A percentile compares a stretch with the other conserved stretches of the same genome.
Conservation (phyloP, 2,329 filamentous ascomycete genomes). For the Sphaerulina musiva region DNA sequence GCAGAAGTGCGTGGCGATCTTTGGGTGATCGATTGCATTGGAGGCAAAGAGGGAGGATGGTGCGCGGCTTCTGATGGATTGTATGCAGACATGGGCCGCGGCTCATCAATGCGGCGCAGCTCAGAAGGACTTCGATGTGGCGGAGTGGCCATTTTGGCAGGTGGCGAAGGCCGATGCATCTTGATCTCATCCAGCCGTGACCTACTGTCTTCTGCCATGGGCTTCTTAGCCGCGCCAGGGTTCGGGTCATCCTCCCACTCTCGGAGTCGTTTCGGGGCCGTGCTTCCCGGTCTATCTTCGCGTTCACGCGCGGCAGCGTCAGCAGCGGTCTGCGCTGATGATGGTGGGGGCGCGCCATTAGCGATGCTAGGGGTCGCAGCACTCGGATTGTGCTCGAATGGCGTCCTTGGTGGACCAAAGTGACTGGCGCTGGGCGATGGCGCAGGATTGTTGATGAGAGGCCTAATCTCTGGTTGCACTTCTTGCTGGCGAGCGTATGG, state of each 20-base stretch:
- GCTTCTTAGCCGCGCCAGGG: constrained; percentile 61
- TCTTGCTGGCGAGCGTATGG: constrained; percentile 54
- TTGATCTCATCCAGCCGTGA: constrained; percentile 79
- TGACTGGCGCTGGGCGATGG: constrained; percentile 75
- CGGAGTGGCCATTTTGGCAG: constrained; percentile 50
- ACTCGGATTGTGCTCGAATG: constrained; percentile 70
- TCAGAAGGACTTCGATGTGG: constrained; percentile 75
- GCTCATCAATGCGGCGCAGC: constrained; percentile 53
- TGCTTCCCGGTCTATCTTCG: constrained; percentile 72
- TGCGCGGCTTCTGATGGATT: constrained; percentile 91
- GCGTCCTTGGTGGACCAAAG: constrained; percentile 63
- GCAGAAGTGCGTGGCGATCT: constrained; percentile 50
- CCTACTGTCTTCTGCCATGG: constrained; percentile 78
- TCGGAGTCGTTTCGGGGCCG: constrained; percentile 71
- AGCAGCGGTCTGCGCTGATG: constrained; percentile 51
- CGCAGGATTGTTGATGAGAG: constrained; percentile 70
- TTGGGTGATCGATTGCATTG: constrained; percentile 42
- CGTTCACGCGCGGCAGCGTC: constrained; percentile 60
- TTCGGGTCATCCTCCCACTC: constrained; percentile 81
- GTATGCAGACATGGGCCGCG: constrained; percentile 63
- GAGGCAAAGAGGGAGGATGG: constrained; percentile 62
- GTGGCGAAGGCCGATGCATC: constrained; percentile 57
- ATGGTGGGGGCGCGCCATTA: constrained; percentile 61
- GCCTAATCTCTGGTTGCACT: constrained; percentile 79
- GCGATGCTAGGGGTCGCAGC: constrained; percentile 55